These are phyloP conservation scores for Chalciporus chontae DNA, from an alignment of 768 basidiomycete species.

Conservation along the genomic window DNA sequence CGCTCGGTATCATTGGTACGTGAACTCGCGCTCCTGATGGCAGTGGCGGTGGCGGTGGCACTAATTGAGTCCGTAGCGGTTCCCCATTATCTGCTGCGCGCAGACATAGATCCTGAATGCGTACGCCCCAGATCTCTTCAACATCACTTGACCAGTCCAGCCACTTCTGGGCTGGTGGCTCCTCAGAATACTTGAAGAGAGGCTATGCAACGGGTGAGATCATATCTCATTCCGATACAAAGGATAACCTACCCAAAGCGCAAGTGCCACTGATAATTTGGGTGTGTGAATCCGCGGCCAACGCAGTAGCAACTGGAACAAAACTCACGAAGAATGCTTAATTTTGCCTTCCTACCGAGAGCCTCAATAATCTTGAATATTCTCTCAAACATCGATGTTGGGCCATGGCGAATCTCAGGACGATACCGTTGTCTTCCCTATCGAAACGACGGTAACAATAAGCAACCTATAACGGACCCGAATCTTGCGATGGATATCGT, in stretches of 20 bases:
- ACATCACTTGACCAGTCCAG: conserved; percentile 61
- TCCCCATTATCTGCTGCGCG: conserved; percentile 15
- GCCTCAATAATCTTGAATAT: conserved; percentile 38
- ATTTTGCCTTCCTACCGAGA: conserved; percentile 39
- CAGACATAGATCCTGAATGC: conserved; percentile 45
- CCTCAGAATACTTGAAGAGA: conserved; percentile 60
- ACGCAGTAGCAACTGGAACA: conserved; percentile 32
- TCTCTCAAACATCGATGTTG: conserved; percentile 36
- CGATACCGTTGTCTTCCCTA: conserved; percentile 34
- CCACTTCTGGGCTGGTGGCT: conserved; percentile 48
- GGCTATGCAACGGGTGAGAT: conserved; percentile 40
- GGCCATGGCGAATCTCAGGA: conserved; percentile 22
- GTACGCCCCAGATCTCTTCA: conserved; percentile 64
- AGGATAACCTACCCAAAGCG: conserved; percentile 53
- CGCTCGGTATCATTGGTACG: conserved; percentile 7
- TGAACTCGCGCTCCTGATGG: conserved; percentile 25
- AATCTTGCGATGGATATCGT: not conserved
- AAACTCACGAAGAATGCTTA: conserved; percentile 45
- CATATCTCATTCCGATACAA: conserved; percentile 22
- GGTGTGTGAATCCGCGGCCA: conserved; percentile 1
- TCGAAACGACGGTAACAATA: not conserved
- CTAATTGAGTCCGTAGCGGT: conserved; percentile 15
- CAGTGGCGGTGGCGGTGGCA: conserved; percentile 30
- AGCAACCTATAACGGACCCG: not conserved
- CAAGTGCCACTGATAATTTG: conserved; percentile 49